Evolutionary conservation across 768 basidiomycete genomes (phyloP).

Genomic region (Naganishia kalamii): DNA sequence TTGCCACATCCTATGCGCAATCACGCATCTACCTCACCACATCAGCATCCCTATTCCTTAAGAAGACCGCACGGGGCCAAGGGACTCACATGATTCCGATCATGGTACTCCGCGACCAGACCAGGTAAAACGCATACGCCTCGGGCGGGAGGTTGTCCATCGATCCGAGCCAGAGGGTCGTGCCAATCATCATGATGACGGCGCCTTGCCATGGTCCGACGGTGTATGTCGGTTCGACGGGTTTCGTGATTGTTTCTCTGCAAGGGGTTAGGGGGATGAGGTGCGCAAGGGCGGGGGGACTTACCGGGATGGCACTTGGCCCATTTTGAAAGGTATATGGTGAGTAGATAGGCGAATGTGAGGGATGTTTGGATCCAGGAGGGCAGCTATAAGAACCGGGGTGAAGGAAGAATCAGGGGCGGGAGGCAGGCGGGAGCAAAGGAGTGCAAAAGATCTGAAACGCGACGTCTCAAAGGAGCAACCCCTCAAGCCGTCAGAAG

Average conservation of each 20-base stretch:
- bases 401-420: too few species aligned
- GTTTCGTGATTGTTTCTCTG: constrained; percentile 9
- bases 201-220: constrained; percentile 25
- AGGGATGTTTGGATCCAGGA: too few species aligned
- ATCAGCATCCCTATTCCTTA: neutral
- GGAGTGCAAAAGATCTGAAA: too few species aligned
- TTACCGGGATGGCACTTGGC: constrained; percentile 16
- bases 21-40: neutral
- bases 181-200: constrained; percentile 20
- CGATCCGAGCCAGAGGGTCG: constrained; percentile 14
- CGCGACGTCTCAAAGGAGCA: too few species aligned
- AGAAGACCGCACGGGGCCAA: neutral
- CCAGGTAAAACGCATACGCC: constrained; percentile 23
- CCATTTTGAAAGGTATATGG: neutral
- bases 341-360: neutral
- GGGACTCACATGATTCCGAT: constrained; percentile 21
- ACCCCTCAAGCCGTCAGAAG: too few species aligned
- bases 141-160: constrained; percentile 20
- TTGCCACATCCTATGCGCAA: constrained; percentile 22
- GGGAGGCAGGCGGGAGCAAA: too few species aligned
- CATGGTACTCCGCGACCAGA: constrained; percentile 22
- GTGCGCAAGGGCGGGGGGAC: neutral
- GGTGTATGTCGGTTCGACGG: constrained; percentile 5
- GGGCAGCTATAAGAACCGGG: too few species aligned
- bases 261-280: neutral